phyloP scores from a whole-genome alignment of 345 rosid species.

The Camelina neglecta region DNA sequence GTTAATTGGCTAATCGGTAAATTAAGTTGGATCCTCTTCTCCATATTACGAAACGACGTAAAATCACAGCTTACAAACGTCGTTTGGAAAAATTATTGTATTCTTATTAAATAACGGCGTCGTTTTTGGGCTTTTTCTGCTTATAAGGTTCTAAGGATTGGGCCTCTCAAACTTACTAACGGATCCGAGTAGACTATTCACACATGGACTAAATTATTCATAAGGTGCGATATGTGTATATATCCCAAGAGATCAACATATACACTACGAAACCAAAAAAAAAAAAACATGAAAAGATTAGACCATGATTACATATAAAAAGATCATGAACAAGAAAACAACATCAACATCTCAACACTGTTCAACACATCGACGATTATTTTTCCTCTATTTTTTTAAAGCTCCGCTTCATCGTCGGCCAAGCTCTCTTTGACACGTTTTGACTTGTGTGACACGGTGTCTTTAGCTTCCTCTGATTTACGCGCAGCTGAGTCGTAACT shows the following conservation, averaged over 20 bases:
- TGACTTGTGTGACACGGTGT: slow-evolving; percentile 36
- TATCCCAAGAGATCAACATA: slow-evolving; percentile 13
- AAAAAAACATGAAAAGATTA: neutral
- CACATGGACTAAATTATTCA: neutral
- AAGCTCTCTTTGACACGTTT: slow-evolving; percentile 40
- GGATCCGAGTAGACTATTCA: neutral
- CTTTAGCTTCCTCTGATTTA: slow-evolving; percentile 42
- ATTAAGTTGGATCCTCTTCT: neutral
- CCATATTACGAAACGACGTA: neutral
- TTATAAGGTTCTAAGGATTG: neutral
- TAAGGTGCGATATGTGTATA: neutral
- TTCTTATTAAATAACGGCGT: neutral
- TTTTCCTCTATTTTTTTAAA: neutral
- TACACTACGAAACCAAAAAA: neutral
- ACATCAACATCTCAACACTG: slow-evolving; percentile 16
- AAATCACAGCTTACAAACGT: neutral
- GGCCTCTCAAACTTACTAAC: neutral
- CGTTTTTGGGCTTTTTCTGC: neutral
- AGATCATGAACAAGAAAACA: neutral
- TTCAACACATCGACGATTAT: neutral
- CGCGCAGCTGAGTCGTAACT: slow-evolving; percentile 38
- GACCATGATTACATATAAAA: slow-evolving; percentile 11
- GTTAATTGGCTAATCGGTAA: neutral
- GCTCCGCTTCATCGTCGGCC: slow-evolving; percentile 42
- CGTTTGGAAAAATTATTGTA: neutral